Evolutionary conservation across 2,329 filamentous ascomycete species (phyloP).

Genomic region (Akanthomyces muscarius): DNA sequence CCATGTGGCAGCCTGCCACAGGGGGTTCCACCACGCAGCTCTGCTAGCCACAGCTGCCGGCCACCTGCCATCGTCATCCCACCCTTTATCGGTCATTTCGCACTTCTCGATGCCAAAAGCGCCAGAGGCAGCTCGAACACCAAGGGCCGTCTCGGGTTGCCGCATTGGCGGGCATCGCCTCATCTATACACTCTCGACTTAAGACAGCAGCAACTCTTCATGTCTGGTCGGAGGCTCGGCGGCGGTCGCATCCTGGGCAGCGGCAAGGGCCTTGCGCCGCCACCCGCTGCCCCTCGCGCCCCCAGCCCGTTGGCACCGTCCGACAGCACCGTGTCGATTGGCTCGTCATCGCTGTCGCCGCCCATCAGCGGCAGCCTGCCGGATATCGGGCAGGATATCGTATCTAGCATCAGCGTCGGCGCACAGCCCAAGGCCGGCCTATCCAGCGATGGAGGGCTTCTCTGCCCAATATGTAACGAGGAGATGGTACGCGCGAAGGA

Average conservation of each 20-base stretch:
- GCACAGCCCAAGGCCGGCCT: constrained; percentile 50
- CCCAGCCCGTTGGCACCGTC: constrained; percentile 52
- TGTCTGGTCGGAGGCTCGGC: constrained; percentile 84
- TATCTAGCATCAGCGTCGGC: constrained; percentile 71
- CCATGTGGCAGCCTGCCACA: background rate
- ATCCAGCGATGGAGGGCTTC: constrained; percentile 56
- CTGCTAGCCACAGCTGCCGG: background rate
- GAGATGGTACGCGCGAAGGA: constrained; percentile 73
- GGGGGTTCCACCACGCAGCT: background rate
- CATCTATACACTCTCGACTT: background rate
- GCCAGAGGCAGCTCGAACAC: constrained; percentile 31
- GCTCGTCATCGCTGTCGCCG: constrained; percentile 66
- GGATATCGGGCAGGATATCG: constrained; percentile 71
- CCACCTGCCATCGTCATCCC: constrained; percentile 17
- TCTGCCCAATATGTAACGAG: constrained; percentile 97
- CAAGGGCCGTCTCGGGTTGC: constrained; percentile 29
- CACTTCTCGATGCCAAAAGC: constrained; percentile 12
- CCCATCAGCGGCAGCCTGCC: constrained; percentile 58
- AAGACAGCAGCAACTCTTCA: constrained; percentile 34
- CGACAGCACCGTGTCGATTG: constrained; percentile 72
- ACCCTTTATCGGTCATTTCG: background rate
- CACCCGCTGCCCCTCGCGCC: constrained; percentile 43
- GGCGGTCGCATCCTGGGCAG: constrained; percentile 88
- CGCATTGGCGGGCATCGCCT: constrained; percentile 2
- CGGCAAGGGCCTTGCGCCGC: constrained; percentile 75